A percentile compares a stretch with the other conserved stretches of the same genome.
phyloP scores from a whole-genome alignment of 768 basidiomycete species.

The Boletus tomentosulus region DNA sequence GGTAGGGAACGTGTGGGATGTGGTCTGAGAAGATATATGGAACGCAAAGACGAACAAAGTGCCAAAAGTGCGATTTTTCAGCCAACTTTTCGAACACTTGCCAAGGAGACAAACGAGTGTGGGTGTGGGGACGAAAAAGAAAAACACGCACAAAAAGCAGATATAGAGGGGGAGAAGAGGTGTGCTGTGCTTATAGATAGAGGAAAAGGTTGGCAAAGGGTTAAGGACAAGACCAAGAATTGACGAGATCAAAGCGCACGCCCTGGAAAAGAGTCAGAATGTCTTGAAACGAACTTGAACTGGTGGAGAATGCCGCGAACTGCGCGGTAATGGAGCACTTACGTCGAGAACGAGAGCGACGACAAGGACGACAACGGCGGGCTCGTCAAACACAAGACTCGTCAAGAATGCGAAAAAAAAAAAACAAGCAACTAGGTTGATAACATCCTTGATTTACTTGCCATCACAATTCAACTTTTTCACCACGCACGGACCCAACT shows the following conservation, averaged over 20 bases:
- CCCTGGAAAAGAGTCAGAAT: constrained; percentile 17
- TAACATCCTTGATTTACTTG: constrained; percentile 13
- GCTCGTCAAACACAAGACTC: constrained; percentile 20
- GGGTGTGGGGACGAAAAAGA: constrained; percentile 26
- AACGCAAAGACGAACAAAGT: constrained; percentile 19
- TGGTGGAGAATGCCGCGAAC: neutral
- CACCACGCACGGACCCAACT: constrained; percentile 30
- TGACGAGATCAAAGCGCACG: constrained; percentile 31
- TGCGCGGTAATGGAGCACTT: constrained; percentile 11
- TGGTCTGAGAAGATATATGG: constrained; percentile 28
- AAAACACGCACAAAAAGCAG: constrained; percentile 41
- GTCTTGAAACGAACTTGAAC: neutral
- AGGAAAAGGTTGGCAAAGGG: constrained; percentile 32
- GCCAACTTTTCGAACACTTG: constrained; percentile 26
- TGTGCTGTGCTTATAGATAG: constrained; percentile 40
- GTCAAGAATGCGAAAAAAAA: constrained; percentile 21
- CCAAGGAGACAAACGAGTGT: constrained; percentile 31
- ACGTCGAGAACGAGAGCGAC: constrained; percentile 22
- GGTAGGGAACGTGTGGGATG: constrained; percentile 44
- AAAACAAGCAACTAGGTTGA: constrained; percentile 10
- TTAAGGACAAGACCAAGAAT: constrained; percentile 31
- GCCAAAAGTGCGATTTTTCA: constrained; percentile 27
- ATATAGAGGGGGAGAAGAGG: constrained; percentile 27
- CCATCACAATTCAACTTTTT: constrained; percentile 14
- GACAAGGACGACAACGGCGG: constrained; percentile 12